These are phyloP conservation scores for Desmodesmus armatus DNA, from an alignment of 139 green algal genomes.

Conservation along the genomic window DNA sequence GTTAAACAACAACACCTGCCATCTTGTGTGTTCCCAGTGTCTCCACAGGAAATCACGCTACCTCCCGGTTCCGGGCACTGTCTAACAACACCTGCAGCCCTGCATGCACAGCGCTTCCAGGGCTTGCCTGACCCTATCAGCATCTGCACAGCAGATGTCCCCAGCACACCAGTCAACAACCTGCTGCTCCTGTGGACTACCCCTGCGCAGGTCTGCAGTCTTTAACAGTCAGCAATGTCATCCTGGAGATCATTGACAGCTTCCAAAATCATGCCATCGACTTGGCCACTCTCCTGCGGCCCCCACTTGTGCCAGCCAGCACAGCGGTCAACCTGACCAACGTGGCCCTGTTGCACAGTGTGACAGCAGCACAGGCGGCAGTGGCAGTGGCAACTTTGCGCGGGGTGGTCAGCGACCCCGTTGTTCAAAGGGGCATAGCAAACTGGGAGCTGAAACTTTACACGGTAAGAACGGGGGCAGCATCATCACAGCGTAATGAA, in stretches of 20 bases:
- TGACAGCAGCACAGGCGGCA: neutral
- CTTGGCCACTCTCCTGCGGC: neutral
- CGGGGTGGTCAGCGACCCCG: neutral
- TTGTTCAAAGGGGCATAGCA: neutral
- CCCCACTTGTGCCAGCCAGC: neutral
- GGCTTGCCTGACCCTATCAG: no score
- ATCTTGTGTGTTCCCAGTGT: no score
- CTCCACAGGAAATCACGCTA: no score
- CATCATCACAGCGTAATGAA: no score
- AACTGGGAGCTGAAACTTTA: neutral
- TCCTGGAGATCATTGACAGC: neutral
- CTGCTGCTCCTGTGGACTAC: no score
- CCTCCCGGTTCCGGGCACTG: no score
- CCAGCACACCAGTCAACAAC: no score
- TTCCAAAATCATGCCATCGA: neutral
- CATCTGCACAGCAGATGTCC: no score
- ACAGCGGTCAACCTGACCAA: neutral
- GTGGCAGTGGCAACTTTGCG: neutral
- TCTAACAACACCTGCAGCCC: no score
- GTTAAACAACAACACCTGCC: no score
- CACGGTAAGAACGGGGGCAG: neutral
- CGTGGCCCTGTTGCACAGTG: neutral
- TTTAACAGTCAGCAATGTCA: neutral
- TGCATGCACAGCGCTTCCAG: no score
- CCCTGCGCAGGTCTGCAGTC: no score